Base-by-base conservation (phyloP, 139 green algal species). In the Ettlia oleoabundans region DNA sequence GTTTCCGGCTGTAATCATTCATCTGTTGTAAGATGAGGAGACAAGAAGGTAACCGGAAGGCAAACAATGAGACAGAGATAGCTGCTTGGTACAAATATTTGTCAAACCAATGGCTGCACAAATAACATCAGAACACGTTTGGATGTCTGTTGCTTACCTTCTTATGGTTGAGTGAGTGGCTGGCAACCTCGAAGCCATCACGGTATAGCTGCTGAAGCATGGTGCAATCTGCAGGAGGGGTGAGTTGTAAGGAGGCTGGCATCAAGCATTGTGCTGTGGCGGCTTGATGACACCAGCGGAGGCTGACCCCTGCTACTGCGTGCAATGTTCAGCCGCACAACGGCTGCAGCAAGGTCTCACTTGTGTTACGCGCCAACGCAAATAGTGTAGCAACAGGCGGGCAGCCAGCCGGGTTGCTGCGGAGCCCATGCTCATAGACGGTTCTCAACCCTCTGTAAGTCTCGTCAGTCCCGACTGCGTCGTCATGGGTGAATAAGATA, bases 181-280 rank as follows among this genome's bases (percentile, higher is more conserved):
- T 40, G 73, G 73, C 73, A 35, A 80, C 52, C 26, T 80, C 73
- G 26, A 69, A 55, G 35, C 73, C 73, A 0, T 80, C 73, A 4
- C 1, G 35, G 38, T 55, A 52, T 53, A 80, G 53, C 24, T 43
- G 33, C 53, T 42, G 73, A 51, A 80, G 73, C 35, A 80, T 32
- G 26, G 38, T 22, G 18, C 73, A 80, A 35, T 80, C 65, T 72
- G 65, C 32, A 41, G 32, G 3, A 32, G 65, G 10, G 35, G 21
- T 9, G 18, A 65, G 55, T 58, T 10, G 13, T 15, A 58, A 15
- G 47, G 10, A n/a, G 38, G 26, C 26, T 19, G 26, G 28, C 28
- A 41, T 62, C 40, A 26, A 61, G 8, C 61, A 67, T 30, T 69
- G 28, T n/a, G 61, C 3, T 37, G 26, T 15, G 15, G 61, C 10